Evolutionary conservation across 768 basidiomycete species (phyloP).

Genomic region (Mycena vulgaris): DNA sequence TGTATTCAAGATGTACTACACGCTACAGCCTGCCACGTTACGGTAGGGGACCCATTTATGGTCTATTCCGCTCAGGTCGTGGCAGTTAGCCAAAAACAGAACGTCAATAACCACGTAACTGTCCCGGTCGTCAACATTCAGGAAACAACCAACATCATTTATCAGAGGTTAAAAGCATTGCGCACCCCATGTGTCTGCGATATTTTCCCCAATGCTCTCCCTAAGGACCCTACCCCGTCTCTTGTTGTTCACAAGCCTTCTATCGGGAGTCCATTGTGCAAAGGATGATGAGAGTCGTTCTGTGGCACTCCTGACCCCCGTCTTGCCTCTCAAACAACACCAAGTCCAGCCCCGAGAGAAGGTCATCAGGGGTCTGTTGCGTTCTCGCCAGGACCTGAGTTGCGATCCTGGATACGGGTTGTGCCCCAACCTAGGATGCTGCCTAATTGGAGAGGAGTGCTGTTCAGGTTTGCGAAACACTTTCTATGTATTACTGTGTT

Average conservation of each 20-base stretch:
- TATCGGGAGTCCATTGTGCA: conserved; percentile 13
- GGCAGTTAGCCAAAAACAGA: conserved; percentile 11
- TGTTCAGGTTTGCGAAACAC: conserved; percentile 12
- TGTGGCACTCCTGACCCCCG: conserved; percentile 4
- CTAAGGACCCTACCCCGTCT: conserved; percentile 6
- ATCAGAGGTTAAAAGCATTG: conserved; percentile 15
- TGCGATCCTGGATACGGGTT: conserved; percentile 16
- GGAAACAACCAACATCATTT: conserved; percentile 3
- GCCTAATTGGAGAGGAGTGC: conserved; percentile 9
- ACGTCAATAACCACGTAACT: conserved; percentile 16
- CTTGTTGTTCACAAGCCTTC: conserved; percentile 7
- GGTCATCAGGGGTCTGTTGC: conserved; percentile 15
- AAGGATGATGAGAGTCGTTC: conserved; percentile 1
- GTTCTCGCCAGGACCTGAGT: conserved; percentile 11
- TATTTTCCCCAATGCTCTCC: conserved; percentile 16
- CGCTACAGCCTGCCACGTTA: conserved; percentile 12
- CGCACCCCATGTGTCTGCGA: conserved; percentile 1
- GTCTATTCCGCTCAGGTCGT: conserved; percentile 12
- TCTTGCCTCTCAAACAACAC: conserved; percentile 5
- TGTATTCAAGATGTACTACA: conserved; percentile 8
- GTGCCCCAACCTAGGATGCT: conserved; percentile 15
- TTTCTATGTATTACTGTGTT: conserved; percentile 5
- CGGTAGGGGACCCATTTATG: conserved; percentile 5
- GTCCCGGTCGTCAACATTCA: conserved; percentile 5
- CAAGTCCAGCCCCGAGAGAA: conserved; percentile 12